Base-by-base conservation (phyloP, 1,139 yeast genomes). In the Saccharomyces hybrid region DNA sequence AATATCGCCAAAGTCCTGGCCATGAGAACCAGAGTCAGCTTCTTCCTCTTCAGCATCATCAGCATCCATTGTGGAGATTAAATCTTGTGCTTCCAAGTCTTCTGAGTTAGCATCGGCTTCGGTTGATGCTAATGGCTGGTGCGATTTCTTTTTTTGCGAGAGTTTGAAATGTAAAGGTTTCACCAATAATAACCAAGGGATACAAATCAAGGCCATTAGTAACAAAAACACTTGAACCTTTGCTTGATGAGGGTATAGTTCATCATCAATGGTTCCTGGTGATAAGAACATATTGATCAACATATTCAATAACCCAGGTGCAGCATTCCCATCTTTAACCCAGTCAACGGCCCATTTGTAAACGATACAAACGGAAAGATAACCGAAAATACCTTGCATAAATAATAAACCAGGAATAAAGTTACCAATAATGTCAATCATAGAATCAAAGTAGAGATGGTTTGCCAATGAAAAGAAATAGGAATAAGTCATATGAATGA, bases 321-420 rank as follows among this genome's bases (percentile, higher is more conserved):
- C 95, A 52, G 87, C 86, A 63, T 78, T 81, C 2, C 76, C 84
- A 34, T 78, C 78, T 7, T 80, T 85, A 51, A 86, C 72, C 99
- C 99, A 93, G 73, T 93, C 96, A 46, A 88, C 86, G 48, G 85
- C 76, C 99, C 99, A 93, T 73, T 93, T 93, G 77, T 91, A 93
- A 30, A 93, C 78, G 63, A 93, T 91, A 44, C 93, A 80, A 52
- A 93, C 66, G 3, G 95, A 78, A 59, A 93, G 77, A 71, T 93
- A 93, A 16, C 99, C 99, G 70, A 93, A 93, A 49, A 93, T 91
- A 65, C 96, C 82, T 73, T 90, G 97, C 97, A 93, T 88, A 74
- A 95, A 93, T 54, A 93, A 73, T 61, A 93, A 75, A 28, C 98
- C 96, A 0, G 99, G 99, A 53, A 95, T 80, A 66, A 93, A 93